Percentiles rank a stretch among this genome's conserved stretches.
Conservation (phyloP, 768 basidiomycete genomes). For the Sarcomyxa edulis region DNA sequence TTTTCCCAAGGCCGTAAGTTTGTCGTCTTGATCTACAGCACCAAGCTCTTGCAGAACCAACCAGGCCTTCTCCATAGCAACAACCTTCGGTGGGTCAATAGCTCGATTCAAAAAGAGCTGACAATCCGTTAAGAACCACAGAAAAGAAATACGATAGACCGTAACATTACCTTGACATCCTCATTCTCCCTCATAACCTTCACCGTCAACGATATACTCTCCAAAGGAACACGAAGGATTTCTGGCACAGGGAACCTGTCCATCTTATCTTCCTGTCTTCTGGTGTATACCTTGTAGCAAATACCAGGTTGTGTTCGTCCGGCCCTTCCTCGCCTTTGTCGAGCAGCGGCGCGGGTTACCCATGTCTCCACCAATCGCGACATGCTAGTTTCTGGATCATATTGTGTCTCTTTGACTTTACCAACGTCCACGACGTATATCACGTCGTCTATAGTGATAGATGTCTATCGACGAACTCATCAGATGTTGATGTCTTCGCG, state of each 20-base stretch:
- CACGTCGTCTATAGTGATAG: slow-evolving; percentile 88
- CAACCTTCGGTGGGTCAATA: slow-evolving; percentile 76
- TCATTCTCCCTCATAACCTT: slow-evolving; percentile 75
- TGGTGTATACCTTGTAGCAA: slow-evolving; percentile 88
- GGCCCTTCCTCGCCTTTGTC: slow-evolving; percentile 85
- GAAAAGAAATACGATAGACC: slow-evolving; percentile 29
- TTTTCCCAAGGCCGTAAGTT: slow-evolving; percentile 75
- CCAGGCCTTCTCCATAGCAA: slow-evolving; percentile 77
- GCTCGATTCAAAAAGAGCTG: slow-evolving; percentile 69
- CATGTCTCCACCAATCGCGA: slow-evolving; percentile 76
- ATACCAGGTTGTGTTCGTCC: slow-evolving; percentile 78
- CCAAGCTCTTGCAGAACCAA: slow-evolving; percentile 69
- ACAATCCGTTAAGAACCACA: neutral
- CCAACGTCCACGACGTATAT: slow-evolving; percentile 82
- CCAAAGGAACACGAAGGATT: slow-evolving; percentile 82
- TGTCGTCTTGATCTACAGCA: slow-evolving; percentile 59
- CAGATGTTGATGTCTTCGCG: slow-evolving; percentile 1
- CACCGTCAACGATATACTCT: slow-evolving; percentile 74
- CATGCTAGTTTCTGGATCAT: slow-evolving; percentile 65
- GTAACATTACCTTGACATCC: slow-evolving; percentile 76
- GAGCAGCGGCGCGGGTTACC: slow-evolving; percentile 72
- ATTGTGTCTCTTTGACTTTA: slow-evolving; percentile 79
- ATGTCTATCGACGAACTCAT: slow-evolving; percentile 47
- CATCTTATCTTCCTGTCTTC: slow-evolving; percentile 66
- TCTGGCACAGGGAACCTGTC: slow-evolving; percentile 75